Base-by-base conservation (phyloP, 768 basidiomycete genomes). In the Hirschioporus abietinus region DNA sequence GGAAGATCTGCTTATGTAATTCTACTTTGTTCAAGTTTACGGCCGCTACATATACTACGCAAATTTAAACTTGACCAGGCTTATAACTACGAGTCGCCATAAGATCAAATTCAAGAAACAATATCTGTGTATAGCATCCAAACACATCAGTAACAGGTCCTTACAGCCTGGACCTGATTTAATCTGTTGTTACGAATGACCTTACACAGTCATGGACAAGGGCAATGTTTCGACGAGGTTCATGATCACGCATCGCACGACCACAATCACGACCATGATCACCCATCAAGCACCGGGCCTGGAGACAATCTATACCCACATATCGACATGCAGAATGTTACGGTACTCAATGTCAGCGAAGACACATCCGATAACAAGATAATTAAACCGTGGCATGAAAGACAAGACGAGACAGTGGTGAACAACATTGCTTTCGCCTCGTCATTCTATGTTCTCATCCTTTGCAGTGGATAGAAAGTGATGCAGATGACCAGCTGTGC, bases 401-500 rank as follows among this genome's bases (percentile, higher is more conserved):
- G 93, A 36, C 74, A 84, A 65, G 87, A 90, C 67, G 93, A 95
- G 75, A 78, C 78, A 34, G 79, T 82, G 79, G 95, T 95, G 73
- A 70, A 83, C 63, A 30, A 30, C 15, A 34, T 8, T 65, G 30
- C 59, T 66, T 64, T 35, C 35, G 8, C 26, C 7, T 42, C 57
- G 63, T 52, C 42, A 52, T 15, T 20, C 63, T 63, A 58, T 17
- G 9, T 63, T 64, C 63, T 34, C 66, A 35, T 62, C 66, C 24
- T 59, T 58, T 65, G 25, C 35, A 97, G 95, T 92, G 78, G 68
- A 74, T 95, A 67, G 91, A 95, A 76, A 95, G 93, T 20, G 95
- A 97, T 69, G 90, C 91, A 35, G 95, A 96, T 76, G 95, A 96
- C 73, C 91, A 94, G 76, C 76, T 97, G 92, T 93, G 76, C 71